Conservation (phyloP, 148 eudicot species). For the Rhododendron henanense region DNA sequence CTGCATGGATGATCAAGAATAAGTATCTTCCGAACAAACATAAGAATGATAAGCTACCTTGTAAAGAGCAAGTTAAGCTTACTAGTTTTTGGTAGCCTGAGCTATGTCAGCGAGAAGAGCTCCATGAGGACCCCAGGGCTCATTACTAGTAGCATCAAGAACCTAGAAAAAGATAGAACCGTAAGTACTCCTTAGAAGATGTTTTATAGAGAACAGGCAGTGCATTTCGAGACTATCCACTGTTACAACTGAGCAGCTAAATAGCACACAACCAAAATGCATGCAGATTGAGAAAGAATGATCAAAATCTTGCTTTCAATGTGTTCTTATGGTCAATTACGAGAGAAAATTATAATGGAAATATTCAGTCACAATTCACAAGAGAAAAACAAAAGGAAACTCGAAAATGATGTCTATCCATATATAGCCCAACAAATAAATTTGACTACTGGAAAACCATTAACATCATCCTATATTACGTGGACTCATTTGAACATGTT, state of each 20-base stretch:
- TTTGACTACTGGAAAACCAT: not conserved
- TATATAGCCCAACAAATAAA: not conserved
- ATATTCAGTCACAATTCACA: not conserved
- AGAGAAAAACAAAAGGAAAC: not conserved
- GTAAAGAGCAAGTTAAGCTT: constrained; percentile 20
- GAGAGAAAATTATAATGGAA: not conserved
- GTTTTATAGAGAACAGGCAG: not conserved
- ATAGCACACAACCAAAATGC: not conserved
- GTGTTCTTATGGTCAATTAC: not conserved
- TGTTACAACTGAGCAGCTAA: not conserved
- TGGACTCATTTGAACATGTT: not conserved
- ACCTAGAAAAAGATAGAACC: constrained; percentile 39
- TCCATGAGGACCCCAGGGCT: constrained; percentile 99
- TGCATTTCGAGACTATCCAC: not conserved
- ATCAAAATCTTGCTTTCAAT: not conserved
- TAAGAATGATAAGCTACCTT: not conserved
- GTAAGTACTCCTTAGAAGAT: not conserved
- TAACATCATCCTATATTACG: not conserved
- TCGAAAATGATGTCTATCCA: not conserved
- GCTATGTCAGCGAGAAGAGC: constrained; percentile 92
- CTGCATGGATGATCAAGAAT: constrained; percentile 36
- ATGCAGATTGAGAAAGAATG: not conserved
- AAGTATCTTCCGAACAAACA: constrained; percentile 1
- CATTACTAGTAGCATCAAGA: constrained; percentile 99
- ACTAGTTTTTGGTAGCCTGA: constrained; percentile 87